Percentiles rank a stretch among this genome's conserved stretches.
phyloP scores from a whole-genome alignment of 257 asterid species.

The Nicotiana sylvestris region DNA sequence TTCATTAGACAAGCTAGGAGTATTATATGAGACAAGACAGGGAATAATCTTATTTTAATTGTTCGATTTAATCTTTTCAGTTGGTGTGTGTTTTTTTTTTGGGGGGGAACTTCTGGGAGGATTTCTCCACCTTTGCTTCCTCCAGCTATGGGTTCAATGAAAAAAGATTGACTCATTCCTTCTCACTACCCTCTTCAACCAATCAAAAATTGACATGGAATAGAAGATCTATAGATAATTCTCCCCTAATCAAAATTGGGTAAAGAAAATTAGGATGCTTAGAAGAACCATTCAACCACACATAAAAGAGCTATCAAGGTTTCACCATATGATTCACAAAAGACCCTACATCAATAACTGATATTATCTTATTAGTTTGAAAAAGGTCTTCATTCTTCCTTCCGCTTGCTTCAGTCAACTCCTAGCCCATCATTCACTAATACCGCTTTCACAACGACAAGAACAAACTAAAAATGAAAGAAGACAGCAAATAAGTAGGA shows the following conservation, averaged over 20 bases:
- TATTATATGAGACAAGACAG: background rate
- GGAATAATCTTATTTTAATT: background rate
- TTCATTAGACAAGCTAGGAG: background rate
- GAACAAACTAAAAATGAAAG: slow-evolving; percentile 9
- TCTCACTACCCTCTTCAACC: background rate
- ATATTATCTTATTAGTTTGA: background rate
- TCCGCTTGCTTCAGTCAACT: background rate
- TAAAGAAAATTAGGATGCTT: background rate
- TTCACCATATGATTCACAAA: background rate
- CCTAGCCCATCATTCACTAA: background rate
- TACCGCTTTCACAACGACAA: background rate
- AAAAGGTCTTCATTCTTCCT: background rate
- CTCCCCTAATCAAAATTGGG: background rate
- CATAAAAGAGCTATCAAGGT: background rate
- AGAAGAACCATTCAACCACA: background rate
- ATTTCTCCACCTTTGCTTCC: background rate
- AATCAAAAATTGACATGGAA: background rate
- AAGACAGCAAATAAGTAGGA: background rate
- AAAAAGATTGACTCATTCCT: background rate
- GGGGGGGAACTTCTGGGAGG: background rate
- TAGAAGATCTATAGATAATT: background rate
- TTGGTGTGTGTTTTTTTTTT: background rate
- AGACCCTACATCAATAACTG: background rate
- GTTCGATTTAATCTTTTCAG: no score
- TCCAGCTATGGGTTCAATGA: background rate